Evolutionary conservation across 2,329 filamentous ascomycete species (phyloP).

Genomic region (Aspergillus candidus): DNA sequence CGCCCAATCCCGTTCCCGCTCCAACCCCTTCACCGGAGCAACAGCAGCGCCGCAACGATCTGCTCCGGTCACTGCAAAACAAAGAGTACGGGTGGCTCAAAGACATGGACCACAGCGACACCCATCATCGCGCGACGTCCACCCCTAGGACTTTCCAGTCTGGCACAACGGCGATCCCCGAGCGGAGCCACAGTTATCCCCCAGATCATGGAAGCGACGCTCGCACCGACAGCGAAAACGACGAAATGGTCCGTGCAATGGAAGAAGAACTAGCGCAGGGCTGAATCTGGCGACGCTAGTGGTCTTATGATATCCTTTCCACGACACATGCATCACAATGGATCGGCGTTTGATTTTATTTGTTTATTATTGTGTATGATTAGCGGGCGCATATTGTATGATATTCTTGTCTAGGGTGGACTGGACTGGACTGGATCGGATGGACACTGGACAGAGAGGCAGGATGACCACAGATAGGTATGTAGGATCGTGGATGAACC

Average conservation of each 20-base stretch:
- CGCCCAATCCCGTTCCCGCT: neutral
- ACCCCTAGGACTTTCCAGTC: neutral
- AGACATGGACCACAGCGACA: constrained; percentile 1
- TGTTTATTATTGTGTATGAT: neutral
- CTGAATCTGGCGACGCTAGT: neutral
- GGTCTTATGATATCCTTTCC: constrained; percentile 4
- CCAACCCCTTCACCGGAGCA: constrained; percentile 2
- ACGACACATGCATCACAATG: neutral
- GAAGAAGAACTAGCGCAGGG: constrained; percentile 21
- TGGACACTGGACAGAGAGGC: neutral
- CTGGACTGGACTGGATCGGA: neutral
- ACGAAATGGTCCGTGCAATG: constrained; percentile 21
- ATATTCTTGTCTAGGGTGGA: neutral
- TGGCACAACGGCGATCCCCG: neutral
- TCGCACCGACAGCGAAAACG: constrained; percentile 9
- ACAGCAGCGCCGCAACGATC: constrained; percentile 9
- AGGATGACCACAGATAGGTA: neutral
- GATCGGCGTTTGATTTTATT: neutral
- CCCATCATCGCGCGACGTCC: neutral
- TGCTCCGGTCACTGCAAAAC: constrained; percentile 21
- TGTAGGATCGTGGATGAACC: neutral
- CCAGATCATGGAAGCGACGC: neutral
- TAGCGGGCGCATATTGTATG: constrained; percentile 3
- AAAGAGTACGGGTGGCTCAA: constrained; percentile 30
- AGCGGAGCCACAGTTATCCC: constrained; percentile 3